phyloP scores from a whole-genome alignment of 2,329 filamentous ascomycete genomes.

The Pseudogymnoascus sp. region DNA sequence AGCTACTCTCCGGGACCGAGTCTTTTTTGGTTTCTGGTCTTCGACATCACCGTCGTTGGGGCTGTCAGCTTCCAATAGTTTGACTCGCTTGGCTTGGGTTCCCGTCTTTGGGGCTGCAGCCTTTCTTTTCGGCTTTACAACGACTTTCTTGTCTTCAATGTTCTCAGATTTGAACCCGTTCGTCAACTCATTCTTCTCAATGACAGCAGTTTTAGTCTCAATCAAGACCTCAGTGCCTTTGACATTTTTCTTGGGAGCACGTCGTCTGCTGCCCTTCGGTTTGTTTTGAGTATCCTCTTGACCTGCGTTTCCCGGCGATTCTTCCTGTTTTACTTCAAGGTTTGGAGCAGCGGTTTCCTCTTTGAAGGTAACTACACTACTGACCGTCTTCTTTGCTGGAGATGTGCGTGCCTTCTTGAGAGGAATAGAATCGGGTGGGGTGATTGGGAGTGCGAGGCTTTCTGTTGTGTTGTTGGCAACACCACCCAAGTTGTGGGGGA shows the following conservation, averaged over 20 bases:
- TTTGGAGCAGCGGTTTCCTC: background rate
- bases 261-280: background rate
- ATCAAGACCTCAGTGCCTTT: background rate
- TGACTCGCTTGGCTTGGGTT: background rate
- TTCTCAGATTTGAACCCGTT: background rate
- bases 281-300: background rate
- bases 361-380: background rate
- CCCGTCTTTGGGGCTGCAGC: background rate
- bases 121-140: background rate
- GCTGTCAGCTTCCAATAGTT: background rate
- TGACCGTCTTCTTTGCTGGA: background rate
- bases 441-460: background rate
- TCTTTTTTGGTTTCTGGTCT: constrained; percentile 4
- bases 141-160: background rate
- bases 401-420: background rate
- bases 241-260: background rate
- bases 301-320: background rate
- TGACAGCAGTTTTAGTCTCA: background rate
- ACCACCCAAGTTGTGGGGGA: constrained; percentile 50
- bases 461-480: constrained; percentile 12
- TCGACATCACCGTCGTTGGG: background rate
- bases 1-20: background rate
- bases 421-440: background rate
- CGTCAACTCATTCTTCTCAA: background rate
- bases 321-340: background rate